Percentiles rank a stretch among this genome's conserved stretches.
Evolutionary conservation across 208 protist species (phyloP).

Genomic region (Crithidia sp.): DNA sequence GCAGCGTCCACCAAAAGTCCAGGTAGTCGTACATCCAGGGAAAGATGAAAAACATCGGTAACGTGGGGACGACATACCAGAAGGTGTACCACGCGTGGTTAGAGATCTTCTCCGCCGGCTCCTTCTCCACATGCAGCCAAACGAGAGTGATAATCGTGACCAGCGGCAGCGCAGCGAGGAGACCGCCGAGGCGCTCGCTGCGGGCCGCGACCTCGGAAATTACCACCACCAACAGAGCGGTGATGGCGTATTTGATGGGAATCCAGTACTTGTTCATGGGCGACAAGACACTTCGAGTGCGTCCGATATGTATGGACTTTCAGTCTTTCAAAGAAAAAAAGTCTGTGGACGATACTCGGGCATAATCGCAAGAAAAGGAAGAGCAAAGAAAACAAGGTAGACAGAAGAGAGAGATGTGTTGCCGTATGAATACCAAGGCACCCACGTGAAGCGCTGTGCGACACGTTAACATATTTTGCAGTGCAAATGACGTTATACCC

Average conservation of each 20-base stretch:
- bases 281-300: neutral
- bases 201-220: slow-evolving; percentile 33
- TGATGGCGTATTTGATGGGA: slow-evolving; percentile 37
- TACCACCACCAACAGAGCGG: slow-evolving; percentile 33
- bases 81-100: slow-evolving; percentile 49
- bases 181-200: slow-evolving; percentile 30
- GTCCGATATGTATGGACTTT: too few relatives aligned
- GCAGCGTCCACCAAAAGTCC: slow-evolving; percentile 41
- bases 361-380: too few relatives aligned
- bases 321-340: too few relatives aligned
- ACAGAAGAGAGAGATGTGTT: too few relatives aligned
- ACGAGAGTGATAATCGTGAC: slow-evolving; percentile 37
- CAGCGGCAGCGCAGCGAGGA: slow-evolving; percentile 33
- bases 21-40: slow-evolving; percentile 35
- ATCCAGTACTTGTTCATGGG: slow-evolving; percentile 22
- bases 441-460: too few relatives aligned
- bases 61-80: slow-evolving; percentile 43
- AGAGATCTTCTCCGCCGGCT: slow-evolving; percentile 35
- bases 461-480: too few relatives aligned
- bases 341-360: too few relatives aligned
- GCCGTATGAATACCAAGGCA: too few relatives aligned
- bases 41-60: slow-evolving; percentile 43
- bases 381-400: too few relatives aligned
- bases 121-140: slow-evolving; percentile 39
- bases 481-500: too few relatives aligned